Conservation (phyloP, 2,329 filamentous ascomycete genomes). For the Colletotrichum acutatum region DNA sequence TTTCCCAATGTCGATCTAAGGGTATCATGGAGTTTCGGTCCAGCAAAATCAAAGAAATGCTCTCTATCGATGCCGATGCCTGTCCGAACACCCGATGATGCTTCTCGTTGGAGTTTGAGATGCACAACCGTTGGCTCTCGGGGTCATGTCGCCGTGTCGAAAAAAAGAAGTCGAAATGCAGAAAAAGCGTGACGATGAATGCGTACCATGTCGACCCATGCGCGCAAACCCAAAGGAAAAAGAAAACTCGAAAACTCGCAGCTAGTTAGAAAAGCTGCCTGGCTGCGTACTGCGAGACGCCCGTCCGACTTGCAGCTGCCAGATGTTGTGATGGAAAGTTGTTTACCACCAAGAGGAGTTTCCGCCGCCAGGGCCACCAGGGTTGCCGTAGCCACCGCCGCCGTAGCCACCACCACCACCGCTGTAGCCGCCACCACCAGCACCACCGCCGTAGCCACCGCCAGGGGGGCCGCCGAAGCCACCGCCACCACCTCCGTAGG, state of each 20-base stretch:
- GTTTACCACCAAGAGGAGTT: conserved; percentile 77
- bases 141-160: conserved; percentile 50
- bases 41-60: conserved; percentile 40
- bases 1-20: conserved; percentile 41
- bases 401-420: conserved; percentile 55
- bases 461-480: conserved; percentile 59
- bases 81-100: conserved; percentile 48
- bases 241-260: conserved; percentile 45
- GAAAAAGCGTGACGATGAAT: conserved; percentile 42
- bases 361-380: conserved; percentile 69
- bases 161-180: conserved; percentile 39
- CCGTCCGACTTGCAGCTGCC: conserved; percentile 6
- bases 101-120: conserved; percentile 44
- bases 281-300: conserved; percentile 4
- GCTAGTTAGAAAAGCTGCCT: conserved; percentile 40
- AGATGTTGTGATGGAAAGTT: conserved; percentile 19
- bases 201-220: conserved; percentile 34
- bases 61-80: conserved; percentile 42
- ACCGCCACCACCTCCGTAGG: conserved; percentile 59
- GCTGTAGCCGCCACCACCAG: conserved; percentile 50
- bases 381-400: conserved; percentile 75
- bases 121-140: conserved; percentile 41
- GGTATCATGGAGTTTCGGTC: conserved; percentile 42
- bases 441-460: conserved; percentile 56
- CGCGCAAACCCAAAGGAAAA: conserved; percentile 34